A percentile compares a stretch with the other conserved stretches of the same genome.
Evolutionary conservation across 108 stramenopile species (phyloP).

Genomic region (Stephanodiscus triporus): DNA sequence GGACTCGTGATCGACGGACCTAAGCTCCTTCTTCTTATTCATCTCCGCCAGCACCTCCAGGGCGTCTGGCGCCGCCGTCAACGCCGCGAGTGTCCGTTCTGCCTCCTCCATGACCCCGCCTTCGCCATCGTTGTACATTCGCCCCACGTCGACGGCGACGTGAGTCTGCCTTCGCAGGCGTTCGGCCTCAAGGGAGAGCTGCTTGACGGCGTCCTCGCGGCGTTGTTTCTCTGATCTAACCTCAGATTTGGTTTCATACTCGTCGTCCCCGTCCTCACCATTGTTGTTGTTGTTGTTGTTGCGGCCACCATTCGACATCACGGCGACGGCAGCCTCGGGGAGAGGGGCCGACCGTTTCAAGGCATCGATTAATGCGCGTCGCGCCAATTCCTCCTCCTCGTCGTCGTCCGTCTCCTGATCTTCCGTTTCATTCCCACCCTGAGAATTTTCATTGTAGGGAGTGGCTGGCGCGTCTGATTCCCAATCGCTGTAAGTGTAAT

Average conservation of each 20-base stretch:
- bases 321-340: slow-evolving; percentile 7
- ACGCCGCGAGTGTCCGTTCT: slow-evolving; percentile 80
- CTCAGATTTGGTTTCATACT: slow-evolving; percentile 61
- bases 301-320: slow-evolving; percentile 19
- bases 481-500: slow-evolving; percentile 77
- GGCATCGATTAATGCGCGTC: slow-evolving; percentile 82
- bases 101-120: slow-evolving; percentile 95
- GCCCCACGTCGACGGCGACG: slow-evolving; percentile 69
- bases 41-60: slow-evolving; percentile 90
- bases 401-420: slow-evolving; percentile 43
- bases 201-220: slow-evolving; percentile 70
- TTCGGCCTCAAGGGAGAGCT: slow-evolving; percentile 75
- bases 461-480: slow-evolving; percentile 58
- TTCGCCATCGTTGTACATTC: slow-evolving; percentile 79
- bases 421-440: slow-evolving; percentile 30
- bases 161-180: slow-evolving; percentile 57
- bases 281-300: neutral
- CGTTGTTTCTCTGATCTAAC: slow-evolving; percentile 83
- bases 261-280: slow-evolving; percentile 8
- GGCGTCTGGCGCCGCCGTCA: slow-evolving; percentile 83
- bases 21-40: slow-evolving; percentile 94
- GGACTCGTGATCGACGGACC: slow-evolving; percentile 91
- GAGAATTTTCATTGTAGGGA: slow-evolving; percentile 7
- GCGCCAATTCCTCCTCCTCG: slow-evolving; percentile 83
- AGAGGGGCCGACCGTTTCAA: slow-evolving; percentile 59